Evolutionary conservation across 768 basidiomycete species (phyloP), one percentile per base, ranked within the genome.

Genomic region (Arthromyces matolae): DNA sequence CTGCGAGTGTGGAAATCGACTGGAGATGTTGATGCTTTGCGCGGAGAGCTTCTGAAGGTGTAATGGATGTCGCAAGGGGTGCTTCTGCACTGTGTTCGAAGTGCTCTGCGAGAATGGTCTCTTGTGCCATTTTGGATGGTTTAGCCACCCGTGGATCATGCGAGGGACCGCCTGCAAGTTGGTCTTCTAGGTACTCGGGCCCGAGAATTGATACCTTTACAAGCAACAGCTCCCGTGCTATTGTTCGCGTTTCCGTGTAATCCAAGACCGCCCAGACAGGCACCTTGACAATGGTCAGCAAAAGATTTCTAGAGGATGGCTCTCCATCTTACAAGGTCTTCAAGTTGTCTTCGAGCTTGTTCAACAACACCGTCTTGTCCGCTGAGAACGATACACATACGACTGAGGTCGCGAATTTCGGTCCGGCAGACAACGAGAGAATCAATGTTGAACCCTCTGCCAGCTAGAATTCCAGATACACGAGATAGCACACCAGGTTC

Each of bases 201-300:
- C 96, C 96, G 28, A 99, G 84, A 61, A 94, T 95, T 49, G 96
- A 98, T 3, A 99, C 84, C 64, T 99, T 99, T 62, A 87, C 90
- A 55, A 99, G 86, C 25, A 98, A 79, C 12, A 98, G 78, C 68
- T 99, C 96, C 57, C 96, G 89, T 55, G 87, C 79, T 64, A 99
- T 95, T 23, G 86, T 83, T 47, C 79, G 82, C 19, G 93, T 98
- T 52, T 94, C 79, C 16, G 95, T 97, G 66, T 98, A 99, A 69
- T 99, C 94, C 51, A 99, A 76, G 25, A 99, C 96, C 23, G 95
- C 96, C 96, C 96, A 99, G 4, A 99, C 96, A 41, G 95, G 96
- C 22, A 99, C 94, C 95, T 96, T 42, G 6, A 34, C 28, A 42
- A 47, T n/a, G 28, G 23, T 29, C 37, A 40, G 22, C 24, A 32